Evolutionary conservation across 768 basidiomycete species (phyloP).

Genomic region (Termitomyces sp.): DNA sequence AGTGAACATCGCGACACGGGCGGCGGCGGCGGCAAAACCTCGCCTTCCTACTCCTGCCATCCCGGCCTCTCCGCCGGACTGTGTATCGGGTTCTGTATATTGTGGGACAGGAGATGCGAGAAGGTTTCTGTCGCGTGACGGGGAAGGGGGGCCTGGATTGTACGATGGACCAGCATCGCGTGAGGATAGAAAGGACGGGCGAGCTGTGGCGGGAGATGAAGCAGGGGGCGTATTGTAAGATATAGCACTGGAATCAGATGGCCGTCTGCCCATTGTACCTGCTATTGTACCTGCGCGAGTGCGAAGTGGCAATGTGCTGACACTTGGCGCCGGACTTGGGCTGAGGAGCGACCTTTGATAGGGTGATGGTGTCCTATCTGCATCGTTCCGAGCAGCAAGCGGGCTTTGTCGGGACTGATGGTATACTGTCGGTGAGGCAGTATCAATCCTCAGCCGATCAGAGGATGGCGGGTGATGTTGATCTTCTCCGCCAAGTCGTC

Average conservation of each 20-base stretch:
- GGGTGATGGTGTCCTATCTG: slow-evolving; percentile 17
- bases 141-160: neutral
- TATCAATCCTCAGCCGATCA: slow-evolving; percentile 32
- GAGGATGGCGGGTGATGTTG: slow-evolving; percentile 7
- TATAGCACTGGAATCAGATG: slow-evolving; percentile 17
- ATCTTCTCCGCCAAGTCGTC: slow-evolving; percentile 14
- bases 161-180: slow-evolving; percentile 9
- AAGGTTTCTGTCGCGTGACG: slow-evolving; percentile 1
- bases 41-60: slow-evolving; percentile 92
- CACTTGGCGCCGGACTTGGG: slow-evolving; percentile 13
- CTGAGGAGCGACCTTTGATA: slow-evolving; percentile 15
- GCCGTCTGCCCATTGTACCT: slow-evolving; percentile 19
- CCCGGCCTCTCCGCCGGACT: slow-evolving; percentile 70
- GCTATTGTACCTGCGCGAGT: slow-evolving; percentile 21
- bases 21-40: slow-evolving; percentile 78
- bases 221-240: neutral
- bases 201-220: slow-evolving; percentile 13
- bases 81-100: slow-evolving; percentile 48
- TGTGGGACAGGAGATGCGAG: slow-evolving; percentile 14
- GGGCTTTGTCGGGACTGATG: slow-evolving; percentile 34
- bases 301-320: slow-evolving; percentile 20
- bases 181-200: slow-evolving; percentile 11
- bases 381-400: slow-evolving; percentile 24
- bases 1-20: slow-evolving; percentile 46
- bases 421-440: slow-evolving; percentile 12